Conservation (phyloP, 2,329 filamentous ascomycete genomes). For the Diaporthe caulivora region DNA sequence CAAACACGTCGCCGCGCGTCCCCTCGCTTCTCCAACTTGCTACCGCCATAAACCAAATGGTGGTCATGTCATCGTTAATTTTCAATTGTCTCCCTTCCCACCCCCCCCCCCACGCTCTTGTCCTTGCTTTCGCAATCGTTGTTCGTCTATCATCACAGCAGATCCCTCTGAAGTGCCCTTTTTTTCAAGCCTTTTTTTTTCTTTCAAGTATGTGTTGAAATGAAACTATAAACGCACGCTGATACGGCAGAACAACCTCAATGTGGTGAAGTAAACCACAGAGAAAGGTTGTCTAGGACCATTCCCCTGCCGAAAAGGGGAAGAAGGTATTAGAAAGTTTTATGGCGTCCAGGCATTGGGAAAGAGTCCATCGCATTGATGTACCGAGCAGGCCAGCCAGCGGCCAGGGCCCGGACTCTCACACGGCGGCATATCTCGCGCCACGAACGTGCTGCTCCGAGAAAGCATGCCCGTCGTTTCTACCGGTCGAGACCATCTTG, state of each 20-base stretch:
- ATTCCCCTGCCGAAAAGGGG: not conserved
- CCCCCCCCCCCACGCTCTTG: too few relatives aligned
- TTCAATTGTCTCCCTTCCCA: not conserved
- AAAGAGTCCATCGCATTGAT: slow-evolving; percentile 4
- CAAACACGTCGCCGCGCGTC: slow-evolving; percentile 13
- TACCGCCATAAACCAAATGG: slow-evolving; percentile 14
- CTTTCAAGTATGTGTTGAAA: slow-evolving; percentile 17
- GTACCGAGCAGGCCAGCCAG: slow-evolving; percentile 25
- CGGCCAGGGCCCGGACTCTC: slow-evolving; percentile 20
- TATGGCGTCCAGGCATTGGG: not conserved
- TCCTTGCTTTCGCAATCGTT: not conserved
- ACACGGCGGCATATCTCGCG: slow-evolving; percentile 16
- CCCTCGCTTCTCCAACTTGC: not conserved
- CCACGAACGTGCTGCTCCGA: not conserved
- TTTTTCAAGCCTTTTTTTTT: slow-evolving; percentile 29
- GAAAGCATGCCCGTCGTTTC: slow-evolving; percentile 15
- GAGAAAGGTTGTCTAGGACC: not conserved
- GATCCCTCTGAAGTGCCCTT: slow-evolving; percentile 22
- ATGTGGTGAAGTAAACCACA: not conserved
- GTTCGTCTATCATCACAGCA: slow-evolving; percentile 19
- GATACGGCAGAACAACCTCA: not conserved
- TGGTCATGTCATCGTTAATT: slow-evolving; percentile 20
- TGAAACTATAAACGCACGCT: slow-evolving; percentile 24
- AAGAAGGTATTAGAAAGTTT: slow-evolving; percentile 2
- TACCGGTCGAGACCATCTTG: slow-evolving; percentile 28